Evolutionary conservation across 2,329 filamentous ascomycete species (phyloP).

Genomic region (Ophiocordyceps camponoti-rufipedis): DNA sequence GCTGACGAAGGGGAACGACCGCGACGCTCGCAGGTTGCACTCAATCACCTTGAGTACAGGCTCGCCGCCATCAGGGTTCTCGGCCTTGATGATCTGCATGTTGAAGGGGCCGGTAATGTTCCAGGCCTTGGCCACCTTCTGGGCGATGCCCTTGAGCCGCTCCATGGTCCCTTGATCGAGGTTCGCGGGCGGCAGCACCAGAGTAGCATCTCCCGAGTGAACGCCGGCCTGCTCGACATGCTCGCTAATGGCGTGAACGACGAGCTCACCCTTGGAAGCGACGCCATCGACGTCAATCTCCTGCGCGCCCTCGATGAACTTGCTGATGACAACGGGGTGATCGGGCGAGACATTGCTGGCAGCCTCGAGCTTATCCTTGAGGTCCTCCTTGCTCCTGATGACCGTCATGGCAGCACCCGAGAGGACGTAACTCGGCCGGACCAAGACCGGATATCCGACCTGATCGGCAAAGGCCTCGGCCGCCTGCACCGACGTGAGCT

Average conservation of each 20-base stretch:
- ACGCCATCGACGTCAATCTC: slow-evolving; percentile 99
- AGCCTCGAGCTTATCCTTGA: slow-evolving; percentile 75
- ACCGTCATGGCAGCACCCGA: slow-evolving; percentile 99
- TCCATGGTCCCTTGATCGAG: slow-evolving; percentile 73
- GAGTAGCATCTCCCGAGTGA: slow-evolving; percentile 90
- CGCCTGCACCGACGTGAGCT: slow-evolving; percentile 86
- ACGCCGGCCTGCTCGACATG: slow-evolving; percentile 98
- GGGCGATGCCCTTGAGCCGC: slow-evolving; percentile 84
- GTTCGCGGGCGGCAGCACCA: slow-evolving; percentile 90
- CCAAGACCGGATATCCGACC: slow-evolving; percentile 83
- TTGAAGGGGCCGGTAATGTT: slow-evolving; percentile 97
- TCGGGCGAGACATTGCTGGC: slow-evolving; percentile 86
- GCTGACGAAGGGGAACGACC: slow-evolving; percentile 95
- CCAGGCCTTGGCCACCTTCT: slow-evolving; percentile 83
- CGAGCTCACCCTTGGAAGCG: slow-evolving; percentile 70
- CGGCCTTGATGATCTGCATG: slow-evolving; percentile 99
- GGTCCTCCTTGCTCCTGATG: slow-evolving; percentile 86
- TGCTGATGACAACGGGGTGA: slow-evolving; percentile 94
- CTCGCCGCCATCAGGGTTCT: slow-evolving; percentile 32
- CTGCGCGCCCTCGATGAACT: slow-evolving; percentile 98
- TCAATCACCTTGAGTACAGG: slow-evolving; percentile 84
- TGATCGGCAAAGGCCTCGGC: slow-evolving; percentile 72
- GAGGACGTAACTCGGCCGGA: slow-evolving; percentile 89
- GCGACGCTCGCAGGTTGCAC: slow-evolving; percentile 90
- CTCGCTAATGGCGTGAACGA: slow-evolving; percentile 95